Conservation (phyloP, 306 rosid species). For the Rubus idaeus region DNA sequence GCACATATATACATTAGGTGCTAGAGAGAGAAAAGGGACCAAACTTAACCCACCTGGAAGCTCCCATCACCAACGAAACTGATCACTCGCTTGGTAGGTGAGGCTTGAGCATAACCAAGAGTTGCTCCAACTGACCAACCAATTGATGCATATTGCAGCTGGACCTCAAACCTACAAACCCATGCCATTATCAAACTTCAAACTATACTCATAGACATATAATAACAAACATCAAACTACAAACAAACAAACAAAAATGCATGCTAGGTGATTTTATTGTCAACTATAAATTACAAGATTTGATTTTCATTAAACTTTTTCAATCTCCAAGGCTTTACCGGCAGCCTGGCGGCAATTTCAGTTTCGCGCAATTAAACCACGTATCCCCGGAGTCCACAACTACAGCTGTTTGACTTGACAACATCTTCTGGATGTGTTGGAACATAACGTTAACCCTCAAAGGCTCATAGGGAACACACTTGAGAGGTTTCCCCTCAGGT, state of each 20-base stretch:
- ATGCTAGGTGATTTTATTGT: no score
- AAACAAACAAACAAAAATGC: no score
- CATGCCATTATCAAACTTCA: neutral
- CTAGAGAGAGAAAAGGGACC: no score
- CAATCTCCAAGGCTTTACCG: neutral
- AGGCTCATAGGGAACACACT: conserved; percentile 50
- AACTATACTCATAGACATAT: neutral
- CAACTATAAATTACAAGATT: neutral
- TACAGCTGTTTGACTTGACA: conserved; percentile 58
- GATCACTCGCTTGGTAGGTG: conserved; percentile 66
- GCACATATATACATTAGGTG: no score
- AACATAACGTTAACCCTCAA: conserved; percentile 76
- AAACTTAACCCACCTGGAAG: conserved; percentile 50
- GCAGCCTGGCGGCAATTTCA: conserved; percentile 68
- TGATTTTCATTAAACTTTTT: no score
- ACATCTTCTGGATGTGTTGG: conserved; percentile 66
- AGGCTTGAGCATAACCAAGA: conserved; percentile 83
- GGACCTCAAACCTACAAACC: conserved; percentile 61
- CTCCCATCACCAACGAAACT: conserved; percentile 84
- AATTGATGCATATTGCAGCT: conserved; percentile 76
- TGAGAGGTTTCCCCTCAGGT: conserved; percentile 54
- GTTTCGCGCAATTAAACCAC: conserved; percentile 85
- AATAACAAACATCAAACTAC: neutral
- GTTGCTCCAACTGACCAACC: conserved; percentile 95
- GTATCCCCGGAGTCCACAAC: conserved; percentile 86